Evolutionary conservation across 1,139 yeast genomes (phyloP), one percentile per base, ranked within the genome.

Genomic region (Taphrina confusa): DNA sequence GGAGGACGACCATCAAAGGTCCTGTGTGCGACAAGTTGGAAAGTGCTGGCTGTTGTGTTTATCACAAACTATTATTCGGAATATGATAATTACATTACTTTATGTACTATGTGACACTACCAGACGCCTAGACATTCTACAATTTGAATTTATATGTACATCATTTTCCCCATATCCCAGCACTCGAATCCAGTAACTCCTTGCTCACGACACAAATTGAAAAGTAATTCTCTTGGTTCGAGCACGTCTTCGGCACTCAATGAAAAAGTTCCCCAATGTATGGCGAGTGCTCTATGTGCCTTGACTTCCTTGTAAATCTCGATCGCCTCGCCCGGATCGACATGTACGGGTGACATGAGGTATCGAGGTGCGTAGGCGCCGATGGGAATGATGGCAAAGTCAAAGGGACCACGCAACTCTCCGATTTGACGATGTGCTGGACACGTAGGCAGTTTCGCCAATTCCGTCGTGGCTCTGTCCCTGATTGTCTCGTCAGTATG

Each of bases 291-390:
- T 66, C 79, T 82, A 61, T 77, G 72, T 2, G 87, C 83, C 1
- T 78, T 73, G 59, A 88, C 68, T 65, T 85, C 89, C 20, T 78
- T 71, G 79, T 84, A 84, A 2, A 90, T 83, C 65, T 80, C 75
- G 1, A 87, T 66, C 3, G 92, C 83, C 68, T 91, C 97, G 51
- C 75, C 76, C 0, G 97, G 97, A 49, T 84, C 83, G 47, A 85
- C 86, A 69, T 91, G 97, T 65, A 96, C 64, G 44, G 80, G 8
- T 96, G 95, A 64, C 69, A 90, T 92, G 69, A 90, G 97, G 96
- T 96, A 90, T 65, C 88, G 83, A 0, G 97, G 97, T 67, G 92
- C 85, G 72, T 91, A 91, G 65, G 94, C 97, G 0, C 97, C 97
- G 64, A 94, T 89, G 0, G 97, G 97, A n/a, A 91, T 73, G 73